phyloP scores from a whole-genome alignment of 192 early-diverging fungal genomes.

The Linnemannia hyalina region DNA sequence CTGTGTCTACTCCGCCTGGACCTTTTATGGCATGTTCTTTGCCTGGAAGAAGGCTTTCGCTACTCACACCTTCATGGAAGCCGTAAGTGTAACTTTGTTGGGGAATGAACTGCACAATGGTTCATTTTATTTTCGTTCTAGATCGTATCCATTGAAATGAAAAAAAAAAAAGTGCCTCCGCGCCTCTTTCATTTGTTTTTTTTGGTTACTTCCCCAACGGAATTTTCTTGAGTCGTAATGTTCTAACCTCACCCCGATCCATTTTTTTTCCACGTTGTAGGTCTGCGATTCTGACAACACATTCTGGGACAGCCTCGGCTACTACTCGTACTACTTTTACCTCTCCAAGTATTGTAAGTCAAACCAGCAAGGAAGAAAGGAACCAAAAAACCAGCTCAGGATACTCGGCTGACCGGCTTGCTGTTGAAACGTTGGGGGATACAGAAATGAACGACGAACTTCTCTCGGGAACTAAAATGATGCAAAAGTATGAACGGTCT shows the following conservation, averaged over 20 bases:
- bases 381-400: not conserved
- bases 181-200: not conserved
- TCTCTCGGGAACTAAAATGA: not conserved
- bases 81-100: conserved; percentile 41
- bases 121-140: not conserved
- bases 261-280: conserved; percentile 14
- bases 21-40: conserved; percentile 69
- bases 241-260: not conserved
- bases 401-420: not conserved
- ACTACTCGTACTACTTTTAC: conserved; percentile 82
- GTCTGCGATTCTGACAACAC: conserved; percentile 64
- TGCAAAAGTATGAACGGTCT: not conserved
- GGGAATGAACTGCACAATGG: not conserved
- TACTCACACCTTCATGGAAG: conserved; percentile 60
- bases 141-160: not conserved
- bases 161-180: not conserved
- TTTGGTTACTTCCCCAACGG: not conserved
- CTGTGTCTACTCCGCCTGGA: conserved; percentile 74
- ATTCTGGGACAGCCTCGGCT: conserved; percentile 72
- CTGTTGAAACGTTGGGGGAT: too few relatives aligned
- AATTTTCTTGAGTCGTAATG: not conserved
- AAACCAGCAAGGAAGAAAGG: not conserved
- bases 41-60: conserved; percentile 58
- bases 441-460: not conserved
- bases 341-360: conserved; percentile 78